These are phyloP conservation scores for Exserohilum turcica DNA, from an alignment of 2,329 filamentous ascomycete genomes.

Conservation along the genomic window DNA sequence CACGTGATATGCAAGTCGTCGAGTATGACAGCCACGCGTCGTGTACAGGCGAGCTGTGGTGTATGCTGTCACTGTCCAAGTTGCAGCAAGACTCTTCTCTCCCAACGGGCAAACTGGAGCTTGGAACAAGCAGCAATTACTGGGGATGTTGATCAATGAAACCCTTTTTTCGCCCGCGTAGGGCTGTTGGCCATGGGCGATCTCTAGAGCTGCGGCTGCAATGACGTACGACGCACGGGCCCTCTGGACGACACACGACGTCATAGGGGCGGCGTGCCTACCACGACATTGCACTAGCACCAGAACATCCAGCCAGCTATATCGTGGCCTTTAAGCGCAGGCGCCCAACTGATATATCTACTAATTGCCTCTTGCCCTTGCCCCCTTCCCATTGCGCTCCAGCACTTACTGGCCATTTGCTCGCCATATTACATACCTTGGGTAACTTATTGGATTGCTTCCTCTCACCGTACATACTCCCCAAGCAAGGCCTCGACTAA, in stretches of 20 bases:
- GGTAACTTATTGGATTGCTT: neutral
- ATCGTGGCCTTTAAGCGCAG: slow-evolving; percentile 18
- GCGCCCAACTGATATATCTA: slow-evolving; percentile 11
- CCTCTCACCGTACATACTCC: neutral
- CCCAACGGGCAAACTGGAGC: neutral
- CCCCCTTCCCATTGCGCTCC: neutral
- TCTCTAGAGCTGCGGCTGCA: slow-evolving; percentile 20
- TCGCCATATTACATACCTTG: neutral
- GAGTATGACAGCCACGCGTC: neutral
- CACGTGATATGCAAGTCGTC: neutral
- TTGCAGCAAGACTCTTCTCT: neutral
- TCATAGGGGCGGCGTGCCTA: slow-evolving; percentile 14
- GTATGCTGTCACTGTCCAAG: slow-evolving; percentile 12
- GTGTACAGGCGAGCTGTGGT: neutral
- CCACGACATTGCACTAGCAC: slow-evolving; percentile 6
- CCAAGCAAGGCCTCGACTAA: slow-evolving; percentile 1
- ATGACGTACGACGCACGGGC: slow-evolving; percentile 13
- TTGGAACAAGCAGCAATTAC: slow-evolving; percentile 11
- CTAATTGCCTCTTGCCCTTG: slow-evolving; percentile 22
- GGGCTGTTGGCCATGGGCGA: neutral
- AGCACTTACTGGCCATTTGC: slow-evolving; percentile 10
- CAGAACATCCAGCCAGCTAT: slow-evolving; percentile 12
- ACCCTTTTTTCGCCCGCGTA: neutral
- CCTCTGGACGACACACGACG: slow-evolving; percentile 13
- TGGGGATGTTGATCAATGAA: neutral